Conservation (phyloP, 1,284 basidiomycete species). For the Inonotus obliquus region DNA sequence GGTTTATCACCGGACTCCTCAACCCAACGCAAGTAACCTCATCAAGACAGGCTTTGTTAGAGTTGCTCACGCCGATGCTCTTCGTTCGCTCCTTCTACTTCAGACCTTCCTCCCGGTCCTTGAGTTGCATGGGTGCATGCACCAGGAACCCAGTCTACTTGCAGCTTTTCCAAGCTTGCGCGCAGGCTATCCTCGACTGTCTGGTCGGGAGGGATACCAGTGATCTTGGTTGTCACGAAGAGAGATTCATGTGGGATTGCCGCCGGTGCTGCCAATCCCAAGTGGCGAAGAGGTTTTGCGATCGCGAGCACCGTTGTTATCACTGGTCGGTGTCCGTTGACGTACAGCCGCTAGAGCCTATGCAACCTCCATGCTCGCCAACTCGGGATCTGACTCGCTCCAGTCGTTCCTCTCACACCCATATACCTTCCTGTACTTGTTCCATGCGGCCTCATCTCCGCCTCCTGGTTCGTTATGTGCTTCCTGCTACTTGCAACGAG, state of each 20-base stretch:
- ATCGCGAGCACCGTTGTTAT: too few species aligned
- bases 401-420: too few species aligned
- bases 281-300: too few species aligned
- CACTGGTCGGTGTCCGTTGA: too few species aligned
- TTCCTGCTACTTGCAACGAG: too few species aligned
- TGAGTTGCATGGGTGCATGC: constrained; percentile 49
- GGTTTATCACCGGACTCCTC: constrained; percentile 65
- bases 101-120: constrained; percentile 35
- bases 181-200: constrained; percentile 48
- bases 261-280: too few species aligned
- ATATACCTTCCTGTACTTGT: too few species aligned
- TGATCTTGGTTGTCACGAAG: constrained; percentile 66
- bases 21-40: constrained; percentile 55
- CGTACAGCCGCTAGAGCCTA: too few species aligned
- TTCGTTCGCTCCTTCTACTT: constrained; percentile 61
- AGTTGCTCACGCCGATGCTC: constrained; percentile 86
- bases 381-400: too few species aligned
- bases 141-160: constrained; percentile 67
- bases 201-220: constrained; percentile 33
- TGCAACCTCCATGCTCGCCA: too few species aligned
- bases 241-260: constrained; percentile 52
- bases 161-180: constrained; percentile 55
- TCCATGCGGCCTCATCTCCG: too few species aligned
- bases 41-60: constrained; percentile 60
- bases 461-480: too few species aligned